Evolutionary conservation across 2,329 filamentous ascomycete genomes (phyloP).

Genomic region (Colletotrichum sp.): DNA sequence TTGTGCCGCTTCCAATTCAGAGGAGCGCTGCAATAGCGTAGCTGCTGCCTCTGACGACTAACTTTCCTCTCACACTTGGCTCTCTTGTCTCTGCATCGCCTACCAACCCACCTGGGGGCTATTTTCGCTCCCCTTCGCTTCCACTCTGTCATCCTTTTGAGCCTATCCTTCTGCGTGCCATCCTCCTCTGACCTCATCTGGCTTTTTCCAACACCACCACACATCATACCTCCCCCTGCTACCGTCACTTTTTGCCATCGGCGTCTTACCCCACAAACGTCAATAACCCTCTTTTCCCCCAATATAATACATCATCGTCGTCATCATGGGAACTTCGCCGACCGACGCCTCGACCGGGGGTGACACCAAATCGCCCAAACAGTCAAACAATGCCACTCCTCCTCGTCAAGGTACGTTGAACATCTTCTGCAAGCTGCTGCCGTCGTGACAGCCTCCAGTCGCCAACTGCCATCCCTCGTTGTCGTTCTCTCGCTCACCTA

Average conservation of each 20-base stretch:
- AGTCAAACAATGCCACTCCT: conserved; percentile 44
- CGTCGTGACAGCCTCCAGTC: conserved; percentile 17
- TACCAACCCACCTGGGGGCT: neutral
- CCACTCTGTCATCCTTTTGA: neutral
- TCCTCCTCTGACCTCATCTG: conserved; percentile 46
- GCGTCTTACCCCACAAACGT: conserved; percentile 30
- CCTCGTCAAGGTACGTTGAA: conserved; percentile 47
- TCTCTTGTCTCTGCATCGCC: neutral
- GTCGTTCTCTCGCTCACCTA: conserved; percentile 24
- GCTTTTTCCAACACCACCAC: conserved; percentile 24
- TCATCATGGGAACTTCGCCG: conserved; percentile 55
- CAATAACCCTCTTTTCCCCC: conserved; percentile 30
- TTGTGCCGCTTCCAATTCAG: conserved; percentile 15
- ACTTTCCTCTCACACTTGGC: neutral
- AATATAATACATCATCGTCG: conserved; percentile 51
- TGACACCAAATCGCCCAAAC: conserved; percentile 55
- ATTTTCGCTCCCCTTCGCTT: neutral
- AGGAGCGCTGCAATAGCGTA: conserved; percentile 23
- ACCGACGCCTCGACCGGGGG: conserved; percentile 42
- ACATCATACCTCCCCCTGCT: conserved; percentile 21
- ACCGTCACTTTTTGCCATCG: conserved; percentile 26
- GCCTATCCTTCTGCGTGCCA: conserved; percentile 7
- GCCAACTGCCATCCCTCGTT: conserved; percentile 16
- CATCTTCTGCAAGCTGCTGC: neutral
- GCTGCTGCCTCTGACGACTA: conserved; percentile 20